These are phyloP conservation scores for Infundibulicybe gibba DNA, from an alignment of 768 basidiomycete species.

Conservation along the genomic window DNA sequence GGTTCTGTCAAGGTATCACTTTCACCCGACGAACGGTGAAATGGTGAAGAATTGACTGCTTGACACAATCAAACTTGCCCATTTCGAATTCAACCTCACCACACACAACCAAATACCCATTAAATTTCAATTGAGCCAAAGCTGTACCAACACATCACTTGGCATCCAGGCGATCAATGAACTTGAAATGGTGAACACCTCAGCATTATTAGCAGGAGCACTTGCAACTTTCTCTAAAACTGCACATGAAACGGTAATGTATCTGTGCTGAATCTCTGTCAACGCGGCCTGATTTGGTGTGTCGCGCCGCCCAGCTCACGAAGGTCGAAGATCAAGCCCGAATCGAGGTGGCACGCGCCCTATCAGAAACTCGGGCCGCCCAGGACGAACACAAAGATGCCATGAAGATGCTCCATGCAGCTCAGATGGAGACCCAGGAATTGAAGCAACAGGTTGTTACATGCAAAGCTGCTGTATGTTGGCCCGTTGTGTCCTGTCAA, in stretches of 20 bases:
- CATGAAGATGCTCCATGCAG: slow-evolving; percentile 39
- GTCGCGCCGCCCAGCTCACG: slow-evolving; percentile 36
- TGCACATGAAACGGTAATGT: slow-evolving; percentile 15
- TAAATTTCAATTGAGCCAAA: background rate
- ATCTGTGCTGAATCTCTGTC: background rate
- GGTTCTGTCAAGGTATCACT: too few species aligned
- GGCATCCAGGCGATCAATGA: too few species aligned
- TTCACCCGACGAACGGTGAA: too few species aligned
- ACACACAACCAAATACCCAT: slow-evolving; percentile 14
- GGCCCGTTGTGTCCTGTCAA: slow-evolving; percentile 4
- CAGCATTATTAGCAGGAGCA: slow-evolving; percentile 16
- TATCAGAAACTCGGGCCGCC: slow-evolving; percentile 42
- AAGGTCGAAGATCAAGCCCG: slow-evolving; percentile 54
- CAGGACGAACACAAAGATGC: slow-evolving; percentile 45
- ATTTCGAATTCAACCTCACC: slow-evolving; percentile 13
- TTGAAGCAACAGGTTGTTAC: slow-evolving; percentile 40
- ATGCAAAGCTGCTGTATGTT: slow-evolving; percentile 45
- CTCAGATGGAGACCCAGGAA: slow-evolving; percentile 41
- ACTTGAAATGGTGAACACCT: slow-evolving; percentile 9
- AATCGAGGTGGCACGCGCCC: slow-evolving; percentile 46
- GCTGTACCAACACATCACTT: background rate
- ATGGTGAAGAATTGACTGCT: too few species aligned
- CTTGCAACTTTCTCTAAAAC: slow-evolving; percentile 18
- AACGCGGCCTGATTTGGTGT: background rate
- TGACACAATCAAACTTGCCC: too few species aligned